These are phyloP conservation scores for Spiromastix sp. DNA, from an alignment of 2,329 filamentous ascomycete genomes.

Conservation along the genomic window DNA sequence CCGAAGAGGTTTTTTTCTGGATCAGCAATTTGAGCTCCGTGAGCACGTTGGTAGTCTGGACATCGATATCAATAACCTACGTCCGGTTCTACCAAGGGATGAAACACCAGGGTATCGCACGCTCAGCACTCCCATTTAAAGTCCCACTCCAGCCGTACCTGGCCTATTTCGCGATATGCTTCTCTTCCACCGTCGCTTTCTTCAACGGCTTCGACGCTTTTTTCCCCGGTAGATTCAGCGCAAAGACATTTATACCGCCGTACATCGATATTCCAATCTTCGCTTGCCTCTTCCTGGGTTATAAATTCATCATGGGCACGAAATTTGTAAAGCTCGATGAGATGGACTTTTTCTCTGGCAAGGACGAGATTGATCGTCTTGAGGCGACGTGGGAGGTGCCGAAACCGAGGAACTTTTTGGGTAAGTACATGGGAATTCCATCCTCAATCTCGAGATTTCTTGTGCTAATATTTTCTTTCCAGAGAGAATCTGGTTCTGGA, in stretches of 20 bases:
- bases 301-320: slow-evolving; percentile 9
- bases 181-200: slow-evolving; percentile 47
- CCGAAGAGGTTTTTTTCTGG: slow-evolving; percentile 11
- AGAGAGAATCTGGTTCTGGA: slow-evolving; percentile 27
- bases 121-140: slow-evolving; percentile 55
- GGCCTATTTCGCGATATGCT: slow-evolving; percentile 50
- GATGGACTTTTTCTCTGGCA: slow-evolving; percentile 27
- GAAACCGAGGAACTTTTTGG: slow-evolving; percentile 20
- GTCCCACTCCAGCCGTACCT: slow-evolving; percentile 57
- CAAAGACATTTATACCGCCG: slow-evolving; percentile 12
- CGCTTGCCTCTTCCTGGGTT: slow-evolving; percentile 11
- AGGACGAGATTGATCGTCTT: slow-evolving; percentile 16
- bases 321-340: slow-evolving; percentile 12
- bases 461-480: not conserved
- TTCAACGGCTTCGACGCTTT: slow-evolving; percentile 49
- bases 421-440: slow-evolving; percentile 10
- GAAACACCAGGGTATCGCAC: slow-evolving; percentile 53
- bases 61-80: slow-evolving; percentile 40
- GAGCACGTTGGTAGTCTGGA: slow-evolving; percentile 9
- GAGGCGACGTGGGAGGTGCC: slow-evolving; percentile 21
- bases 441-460: not conserved
- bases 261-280: slow-evolving; percentile 15
- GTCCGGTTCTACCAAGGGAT: slow-evolving; percentile 59
- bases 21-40: slow-evolving; percentile 12
- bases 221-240: slow-evolving; percentile 13